A percentile compares a stretch with the other conserved stretches of the same genome.
phyloP scores from a whole-genome alignment of 1,139 yeast species.

The Protomyces arabidopsidicola region DNA sequence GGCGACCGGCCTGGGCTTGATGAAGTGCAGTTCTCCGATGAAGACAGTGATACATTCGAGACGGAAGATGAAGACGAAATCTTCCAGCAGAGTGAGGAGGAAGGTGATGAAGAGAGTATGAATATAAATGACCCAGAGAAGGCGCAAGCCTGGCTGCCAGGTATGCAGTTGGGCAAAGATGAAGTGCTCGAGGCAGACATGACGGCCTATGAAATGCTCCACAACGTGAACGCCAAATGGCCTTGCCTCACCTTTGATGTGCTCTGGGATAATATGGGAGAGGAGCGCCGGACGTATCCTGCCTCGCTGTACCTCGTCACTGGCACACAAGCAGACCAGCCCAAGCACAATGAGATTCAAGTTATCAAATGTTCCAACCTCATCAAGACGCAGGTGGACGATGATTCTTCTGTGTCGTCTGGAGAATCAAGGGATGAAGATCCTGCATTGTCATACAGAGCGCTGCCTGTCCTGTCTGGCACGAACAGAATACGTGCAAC shows the following conservation, averaged over 20 bases:
- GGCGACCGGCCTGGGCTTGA: slow-evolving; percentile 15
- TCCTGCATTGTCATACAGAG: slow-evolving; percentile 82
- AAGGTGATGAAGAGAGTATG: slow-evolving; percentile 52
- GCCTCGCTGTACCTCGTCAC: slow-evolving; percentile 81
- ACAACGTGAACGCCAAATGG: slow-evolving; percentile 92
- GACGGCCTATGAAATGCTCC: slow-evolving; percentile 91
- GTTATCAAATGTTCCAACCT: slow-evolving; percentile 78
- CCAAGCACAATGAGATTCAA: slow-evolving; percentile 81
- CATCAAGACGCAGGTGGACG: slow-evolving; percentile 77
- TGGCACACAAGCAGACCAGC: slow-evolving; percentile 87
- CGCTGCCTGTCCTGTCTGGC: slow-evolving; percentile 69
- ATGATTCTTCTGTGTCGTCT: slow-evolving; percentile 50
- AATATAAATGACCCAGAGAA: slow-evolving; percentile 59
- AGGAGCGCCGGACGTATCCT: slow-evolving; percentile 84
- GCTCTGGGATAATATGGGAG: slow-evolving; percentile 78
- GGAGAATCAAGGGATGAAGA: slow-evolving; percentile 69
- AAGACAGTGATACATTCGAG: slow-evolving; percentile 67
- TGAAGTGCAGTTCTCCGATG: slow-evolving; percentile 22
- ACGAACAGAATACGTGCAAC: slow-evolving; percentile 85
- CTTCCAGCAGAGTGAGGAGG: slow-evolving; percentile 39
- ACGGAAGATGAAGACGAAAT: slow-evolving; percentile 71
- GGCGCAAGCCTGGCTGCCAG: slow-evolving; percentile 36
- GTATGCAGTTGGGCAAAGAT: slow-evolving; percentile 67
- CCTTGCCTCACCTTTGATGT: slow-evolving; percentile 91
- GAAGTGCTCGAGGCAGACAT: slow-evolving; percentile 97